Conservation (phyloP, 2,329 filamentous ascomycete genomes). For the Sphaceloma murrayae region DNA sequence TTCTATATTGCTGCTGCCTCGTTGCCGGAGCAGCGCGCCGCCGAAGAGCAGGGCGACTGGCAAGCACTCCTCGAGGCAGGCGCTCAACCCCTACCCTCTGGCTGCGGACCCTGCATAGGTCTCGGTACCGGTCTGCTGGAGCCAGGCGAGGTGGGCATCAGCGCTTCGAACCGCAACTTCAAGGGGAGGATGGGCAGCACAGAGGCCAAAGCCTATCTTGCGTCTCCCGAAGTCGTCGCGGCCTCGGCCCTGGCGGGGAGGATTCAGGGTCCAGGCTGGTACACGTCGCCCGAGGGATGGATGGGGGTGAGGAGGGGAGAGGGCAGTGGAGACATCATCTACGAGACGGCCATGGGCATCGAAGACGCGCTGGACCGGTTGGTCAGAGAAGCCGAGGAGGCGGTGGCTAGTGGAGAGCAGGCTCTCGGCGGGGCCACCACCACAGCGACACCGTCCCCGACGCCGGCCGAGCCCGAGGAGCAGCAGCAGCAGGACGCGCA, state of each 20-base stretch:
- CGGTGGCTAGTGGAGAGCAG: conserved; percentile 48
- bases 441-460: conserved; percentile 23
- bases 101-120: conserved; percentile 81
- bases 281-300: conserved; percentile 59
- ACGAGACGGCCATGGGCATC: conserved; percentile 56
- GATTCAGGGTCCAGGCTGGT: conserved; percentile 69
- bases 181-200: conserved; percentile 80
- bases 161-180: conserved; percentile 79
- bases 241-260: conserved; percentile 70
- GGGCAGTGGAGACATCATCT: conserved; percentile 55
- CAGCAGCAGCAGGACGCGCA: conserved; percentile 26
- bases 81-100: conserved; percentile 59
- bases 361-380: conserved; percentile 64
- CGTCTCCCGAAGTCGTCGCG: conserved; percentile 82
- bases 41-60: conserved; percentile 80
- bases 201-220: conserved; percentile 74
- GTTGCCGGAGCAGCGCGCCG: conserved; percentile 60
- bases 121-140: conserved; percentile 71
- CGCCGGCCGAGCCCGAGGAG: conserved; percentile 24
- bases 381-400: conserved; percentile 56
- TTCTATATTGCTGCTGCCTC: conserved; percentile 90
- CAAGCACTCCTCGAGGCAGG: conserved; percentile 71
- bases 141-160: conserved; percentile 76
- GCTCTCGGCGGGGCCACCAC: conserved; percentile 28
- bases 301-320: conserved; percentile 61